Percentiles rank a stretch among this genome's conserved stretches.
Evolutionary conservation across 129 eudicot species (phyloP).

Genomic region (Glebionis coronaria): DNA sequence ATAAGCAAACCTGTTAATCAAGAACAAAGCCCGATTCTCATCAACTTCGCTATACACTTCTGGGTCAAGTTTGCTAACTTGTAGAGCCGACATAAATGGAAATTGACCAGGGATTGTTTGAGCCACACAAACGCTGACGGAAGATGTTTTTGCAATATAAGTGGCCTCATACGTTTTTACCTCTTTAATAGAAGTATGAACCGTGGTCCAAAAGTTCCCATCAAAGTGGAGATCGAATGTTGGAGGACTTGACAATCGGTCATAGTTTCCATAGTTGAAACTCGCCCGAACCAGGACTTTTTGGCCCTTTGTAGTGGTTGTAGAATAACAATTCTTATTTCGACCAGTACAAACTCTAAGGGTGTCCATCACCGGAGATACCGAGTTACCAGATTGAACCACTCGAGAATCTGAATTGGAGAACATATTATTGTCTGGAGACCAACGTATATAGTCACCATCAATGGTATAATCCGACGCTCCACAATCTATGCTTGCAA

Average conservation of each 20-base stretch:
- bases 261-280: conserved; percentile 41
- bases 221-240: conserved; percentile 37
- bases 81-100: conserved; percentile 34
- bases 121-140: conserved; percentile 33
- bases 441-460: conserved; percentile 6
- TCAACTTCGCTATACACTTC: conserved; percentile 12
- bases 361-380: conserved; percentile 23
- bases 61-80: conserved; percentile 28
- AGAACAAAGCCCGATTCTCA: conserved; percentile 26
- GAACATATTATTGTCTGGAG: conserved; percentile 1
- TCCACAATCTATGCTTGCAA: conserved; percentile 36
- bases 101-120: conserved; percentile 34
- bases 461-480: not conserved
- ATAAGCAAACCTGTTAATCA: conserved; percentile 24
- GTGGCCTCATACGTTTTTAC: conserved; percentile 18
- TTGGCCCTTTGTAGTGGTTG: conserved; percentile 9
- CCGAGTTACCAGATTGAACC: conserved; percentile 14
- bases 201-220: conserved; percentile 31
- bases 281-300: conserved; percentile 28
- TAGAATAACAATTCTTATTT: conserved; percentile 29
- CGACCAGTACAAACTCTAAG: conserved; percentile 26
- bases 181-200: conserved; percentile 17
- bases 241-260: conserved; percentile 32
- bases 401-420: conserved; percentile 19
- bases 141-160: conserved; percentile 24